These are phyloP conservation scores for Zygotorulaspora sp. DNA, from an alignment of 805 yeast genomes.

Conservation along the genomic window DNA sequence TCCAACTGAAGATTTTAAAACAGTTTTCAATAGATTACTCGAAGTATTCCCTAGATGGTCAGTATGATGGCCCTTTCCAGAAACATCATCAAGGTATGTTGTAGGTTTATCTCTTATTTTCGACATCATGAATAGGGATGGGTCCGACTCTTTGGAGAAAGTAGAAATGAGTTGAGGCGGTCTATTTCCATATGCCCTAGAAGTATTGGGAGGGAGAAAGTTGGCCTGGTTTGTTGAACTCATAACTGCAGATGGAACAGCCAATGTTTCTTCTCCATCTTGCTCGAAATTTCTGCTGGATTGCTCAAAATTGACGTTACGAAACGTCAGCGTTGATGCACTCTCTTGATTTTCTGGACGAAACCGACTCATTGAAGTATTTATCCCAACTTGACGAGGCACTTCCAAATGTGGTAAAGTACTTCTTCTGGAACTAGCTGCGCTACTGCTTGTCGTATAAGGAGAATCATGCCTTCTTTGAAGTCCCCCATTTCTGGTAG, in stretches of 20 bases:
- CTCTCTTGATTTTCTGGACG: constrained; percentile 4
- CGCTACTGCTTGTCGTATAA: constrained; percentile 12
- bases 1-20: constrained; percentile 14
- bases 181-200: background rate
- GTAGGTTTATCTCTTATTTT: constrained; percentile 12
- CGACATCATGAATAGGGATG: constrained; percentile 8
- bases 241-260: background rate
- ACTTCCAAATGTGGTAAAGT: constrained; percentile 9
- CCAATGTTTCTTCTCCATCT: constrained; percentile 4
- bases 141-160: background rate
- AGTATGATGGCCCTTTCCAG: constrained; percentile 9
- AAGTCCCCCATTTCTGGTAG: constrained; percentile 20
- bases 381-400: constrained; percentile 2
- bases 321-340: constrained; percentile 1
- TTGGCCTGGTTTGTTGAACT: background rate
- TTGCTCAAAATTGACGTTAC: background rate
- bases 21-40: constrained; percentile 17
- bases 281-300: background rate
- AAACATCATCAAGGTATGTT: constrained; percentile 18
- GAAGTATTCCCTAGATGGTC: constrained; percentile 17
- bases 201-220: background rate
- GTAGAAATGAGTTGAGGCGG: background rate
- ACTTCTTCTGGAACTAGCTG: constrained; percentile 13
- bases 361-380: constrained; percentile 4
- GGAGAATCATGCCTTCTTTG: constrained; percentile 19